Conservation (phyloP, 345 rosid species). For the Aegle marmelos region DNA sequence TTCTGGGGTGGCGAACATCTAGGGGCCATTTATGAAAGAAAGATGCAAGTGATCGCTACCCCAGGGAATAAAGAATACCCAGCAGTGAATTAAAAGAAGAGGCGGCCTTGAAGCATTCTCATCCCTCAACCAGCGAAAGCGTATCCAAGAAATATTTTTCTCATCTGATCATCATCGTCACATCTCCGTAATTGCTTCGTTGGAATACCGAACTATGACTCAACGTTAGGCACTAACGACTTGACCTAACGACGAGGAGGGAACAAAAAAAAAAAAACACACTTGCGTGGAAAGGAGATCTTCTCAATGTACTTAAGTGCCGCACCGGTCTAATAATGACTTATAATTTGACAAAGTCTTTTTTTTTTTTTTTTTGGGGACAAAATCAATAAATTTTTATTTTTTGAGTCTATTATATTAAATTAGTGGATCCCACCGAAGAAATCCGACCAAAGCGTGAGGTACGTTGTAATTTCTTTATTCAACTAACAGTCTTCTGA, state of each 20-base stretch:
- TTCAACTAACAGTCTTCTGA: too few species aligned
- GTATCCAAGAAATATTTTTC: not conserved
- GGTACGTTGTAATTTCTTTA: too few species aligned
- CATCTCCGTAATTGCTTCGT: not conserved
- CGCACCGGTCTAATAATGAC: too few species aligned
- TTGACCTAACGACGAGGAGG: not conserved
- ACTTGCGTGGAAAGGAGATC: too few species aligned
- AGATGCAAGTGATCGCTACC: not conserved
- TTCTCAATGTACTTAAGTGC: too few species aligned
- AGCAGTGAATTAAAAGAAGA: not conserved
- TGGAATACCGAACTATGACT: slow-evolving; percentile 7
- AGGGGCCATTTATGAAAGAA: not conserved
- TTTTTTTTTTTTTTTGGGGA: too few species aligned
- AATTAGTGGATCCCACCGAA: too few species aligned
- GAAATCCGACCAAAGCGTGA: too few species aligned
- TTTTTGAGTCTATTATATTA: too few species aligned
- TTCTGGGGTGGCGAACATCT: not conserved
- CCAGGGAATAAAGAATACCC: not conserved
- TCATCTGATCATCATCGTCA: not conserved
- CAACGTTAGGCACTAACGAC: not conserved
- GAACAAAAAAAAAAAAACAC: too few species aligned
- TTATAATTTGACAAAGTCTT: too few species aligned
- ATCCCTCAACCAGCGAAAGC: not conserved
- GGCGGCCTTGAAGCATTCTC: not conserved
- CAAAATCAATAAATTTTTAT: too few species aligned